Evolutionary conservation across 1,139 yeast genomes (phyloP), one percentile per base, ranked within the genome.

Genomic region (Meyerozyma smithsonii): DNA sequence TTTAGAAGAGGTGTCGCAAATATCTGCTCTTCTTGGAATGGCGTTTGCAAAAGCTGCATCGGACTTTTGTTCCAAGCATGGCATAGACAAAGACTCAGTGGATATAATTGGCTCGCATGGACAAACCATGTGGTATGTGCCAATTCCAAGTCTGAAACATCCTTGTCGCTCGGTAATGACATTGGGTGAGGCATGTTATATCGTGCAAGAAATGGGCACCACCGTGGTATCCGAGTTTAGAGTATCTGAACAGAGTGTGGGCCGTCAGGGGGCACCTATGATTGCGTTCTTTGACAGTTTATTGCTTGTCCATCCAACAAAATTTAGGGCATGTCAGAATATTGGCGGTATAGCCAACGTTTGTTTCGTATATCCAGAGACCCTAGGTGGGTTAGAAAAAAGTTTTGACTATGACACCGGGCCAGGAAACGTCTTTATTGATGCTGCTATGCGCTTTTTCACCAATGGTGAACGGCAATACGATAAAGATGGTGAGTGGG

Each of bases 81-180:
- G 32, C 8, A 42, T 46, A 10, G 37, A 40, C 14, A 28, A 40
- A 15, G 36, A 35, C 8, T 12, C 32, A 8, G 34, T 46, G 8
- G 49, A 46, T 34, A 42, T 46, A n/a, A 42, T 46, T 20, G 48
- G 46, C 12, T 43, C 46, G n/a, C 47, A 45, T 35, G 48, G 49
- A 11, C 49, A 45, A 35, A 46, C 49, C 12, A 39, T 46, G n/a
- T 46, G 48, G 48, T 40, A 45, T 34, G 40, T 42, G 11, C 39
- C 46, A 3, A 42, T 40, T 15, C 36, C 47, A 8, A 38, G 37
- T 33, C 40, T 4, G 37, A 42, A 34, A 8, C 3, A 26, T 4
- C 30, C 8, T 10, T 38, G 39, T 17, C 36, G 40, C 20, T 46
- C 49, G 6, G 46, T 41, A 5, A 43, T 46, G 39, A 42, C 46